Evolutionary conservation across 305 asterid species (phyloP), one percentile per base, ranked within the genome.

Genomic region (Rubia peregrina): DNA sequence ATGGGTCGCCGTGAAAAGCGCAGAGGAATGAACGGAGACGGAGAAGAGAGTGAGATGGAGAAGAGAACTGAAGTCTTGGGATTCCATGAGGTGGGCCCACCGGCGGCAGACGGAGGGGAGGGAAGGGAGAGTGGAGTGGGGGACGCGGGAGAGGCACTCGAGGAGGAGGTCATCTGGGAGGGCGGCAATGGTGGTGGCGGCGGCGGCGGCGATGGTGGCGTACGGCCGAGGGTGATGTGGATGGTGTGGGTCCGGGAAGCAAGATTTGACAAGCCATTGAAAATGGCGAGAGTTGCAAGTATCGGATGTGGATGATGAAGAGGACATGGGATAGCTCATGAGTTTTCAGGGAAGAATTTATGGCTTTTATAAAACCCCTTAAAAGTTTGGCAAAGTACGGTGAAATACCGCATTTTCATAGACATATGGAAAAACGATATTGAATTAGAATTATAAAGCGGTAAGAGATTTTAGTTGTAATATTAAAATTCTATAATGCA

Each of bases 191-290:
- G 85, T 80, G 70, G 61, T 9, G 77, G 83, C 0, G 77, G 71
- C 1, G 73, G 78, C 17, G 70, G 79, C 1, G 79, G 78, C 16
- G 65, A 81, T 59, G 74, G 79, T 44, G 16, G 72, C 42, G 30
- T 24, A 40, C 1, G 83, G 77, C 65, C 77, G 71, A n/a, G 88
- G 90, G 75, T 84, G 85, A 78, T 59, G 40, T 77, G 84, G 85
- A 40, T 83, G 81, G 68, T 84, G 88, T 73, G 86, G 86, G 72
- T 87, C 80, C 73, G 95, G 95, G 79, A 91, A 89, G 69, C 96
- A 91, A 64, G 95, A 89, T 85, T 91, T 91, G 81, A 89, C 71
- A 0, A 91, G 86, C 93, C 95, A 89, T 82, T 96, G 86, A 70
- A 91, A 85, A 71, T 84, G 96, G 59, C 96, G 89, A 61, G 95